Base-by-base conservation (phyloP, 1,284 basidiomycete species). In the Fomitopsis palustris region DNA sequence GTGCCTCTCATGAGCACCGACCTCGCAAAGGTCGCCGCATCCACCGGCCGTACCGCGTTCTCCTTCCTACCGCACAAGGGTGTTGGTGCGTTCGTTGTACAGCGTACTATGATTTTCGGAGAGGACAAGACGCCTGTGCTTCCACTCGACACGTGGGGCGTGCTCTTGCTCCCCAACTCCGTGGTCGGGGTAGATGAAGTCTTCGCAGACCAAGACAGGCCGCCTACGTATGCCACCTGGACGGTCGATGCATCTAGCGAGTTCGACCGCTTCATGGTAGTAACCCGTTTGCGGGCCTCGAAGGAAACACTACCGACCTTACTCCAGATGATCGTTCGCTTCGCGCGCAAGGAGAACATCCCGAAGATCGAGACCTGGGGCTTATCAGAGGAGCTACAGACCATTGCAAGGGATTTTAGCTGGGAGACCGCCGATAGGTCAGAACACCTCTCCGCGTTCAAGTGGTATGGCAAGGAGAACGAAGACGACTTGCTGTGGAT, bases 301-400 rank as follows among this genome's bases (percentile, higher is more conserved):
- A 61, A 56, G 25, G 64, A 71, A 2, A 70, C 72, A 3, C 79
- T 87, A 53, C 69, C 69, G 5, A 61, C 54, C 0, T 65, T 88
- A 29, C 61, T 87, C 23, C 61, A 61, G 9, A 70, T 68, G 42
- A 65, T 85, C 2, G 64, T 76, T 53, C 67, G 69, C 31, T 73
- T 72, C 19, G 83, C 82, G 23, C 69, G 64, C 55, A 66, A 74
- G 57, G 64, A 77, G 56, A 73, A 74, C 8, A 70, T 83, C 37
- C 68, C 74, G 45, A 73, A 66, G 53, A 69, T 88, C 25, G 85
- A 87, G 64, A 70, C 80, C 1, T 88, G 86, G 84, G 82, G 82
- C 67, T 59, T 85, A 31, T 70, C 73, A 0, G 61, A 66, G 14
- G 64, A 75, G 21, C 66, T 86, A 33, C 62, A 72, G 51, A 61